These are phyloP conservation scores for Myxozyma vanderwaltii DNA, from an alignment of 805 yeast genomes.

Conservation along the genomic window DNA sequence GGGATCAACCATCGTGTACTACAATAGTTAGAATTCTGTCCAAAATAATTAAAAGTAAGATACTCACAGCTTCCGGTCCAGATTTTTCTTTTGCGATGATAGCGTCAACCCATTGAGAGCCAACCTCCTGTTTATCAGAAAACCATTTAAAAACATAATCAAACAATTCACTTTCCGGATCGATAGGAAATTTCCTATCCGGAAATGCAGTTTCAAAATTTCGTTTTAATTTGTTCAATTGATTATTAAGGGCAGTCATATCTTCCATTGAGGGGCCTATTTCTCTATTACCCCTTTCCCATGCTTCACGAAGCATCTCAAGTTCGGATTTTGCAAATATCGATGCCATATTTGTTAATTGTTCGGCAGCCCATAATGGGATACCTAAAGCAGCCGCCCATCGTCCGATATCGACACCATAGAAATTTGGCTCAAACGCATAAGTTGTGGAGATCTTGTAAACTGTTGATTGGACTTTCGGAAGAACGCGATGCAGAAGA, in stretches of 20 bases:
- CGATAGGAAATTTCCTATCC: conserved; percentile 49
- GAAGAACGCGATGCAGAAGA: conserved; percentile 6
- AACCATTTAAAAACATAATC: conserved; percentile 51
- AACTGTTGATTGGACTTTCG: not conserved
- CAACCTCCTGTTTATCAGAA: conserved; percentile 49
- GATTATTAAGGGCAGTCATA: conserved; percentile 58
- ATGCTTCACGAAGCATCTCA: conserved; percentile 31
- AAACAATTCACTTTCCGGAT: conserved; percentile 59
- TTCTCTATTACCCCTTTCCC: conserved; percentile 9
- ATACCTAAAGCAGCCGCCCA: conserved; percentile 14
- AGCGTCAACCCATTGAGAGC: conserved; percentile 53
- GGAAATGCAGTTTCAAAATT: not conserved
- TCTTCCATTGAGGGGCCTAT: conserved; percentile 52
- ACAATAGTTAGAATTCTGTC: not conserved
- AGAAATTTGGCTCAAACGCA: not conserved
- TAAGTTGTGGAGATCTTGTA: conserved; percentile 8
- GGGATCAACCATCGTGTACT: not conserved
- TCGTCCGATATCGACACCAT: conserved; percentile 8
- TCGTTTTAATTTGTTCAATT: conserved; percentile 52
- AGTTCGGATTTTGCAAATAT: conserved; percentile 4
- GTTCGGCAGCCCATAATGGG: conserved; percentile 9
- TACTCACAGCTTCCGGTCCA: not conserved
- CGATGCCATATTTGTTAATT: conserved; percentile 9
- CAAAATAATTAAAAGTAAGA: not conserved
- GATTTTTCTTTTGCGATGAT: conserved; percentile 41